These are phyloP conservation scores for Paecilomyces dactylethromorphus DNA, from an alignment of 2,329 filamentous ascomycete species.

Conservation along the genomic window DNA sequence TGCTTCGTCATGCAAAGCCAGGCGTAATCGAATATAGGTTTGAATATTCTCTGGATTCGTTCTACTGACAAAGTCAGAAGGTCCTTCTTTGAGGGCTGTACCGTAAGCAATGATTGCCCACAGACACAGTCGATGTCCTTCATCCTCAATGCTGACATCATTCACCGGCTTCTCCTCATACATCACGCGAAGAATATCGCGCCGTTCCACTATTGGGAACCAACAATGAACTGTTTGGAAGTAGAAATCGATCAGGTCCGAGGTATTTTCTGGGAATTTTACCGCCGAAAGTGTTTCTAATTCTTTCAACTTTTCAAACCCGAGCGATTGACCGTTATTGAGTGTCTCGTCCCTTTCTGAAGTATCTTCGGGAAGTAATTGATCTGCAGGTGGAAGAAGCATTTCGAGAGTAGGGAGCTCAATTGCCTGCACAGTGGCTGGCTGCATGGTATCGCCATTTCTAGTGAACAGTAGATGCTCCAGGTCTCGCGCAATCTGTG, in stretches of 20 bases:
- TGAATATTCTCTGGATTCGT: constrained; percentile 42
- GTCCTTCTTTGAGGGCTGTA: constrained; percentile 19
- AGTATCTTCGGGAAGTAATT: background rate
- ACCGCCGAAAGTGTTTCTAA: constrained; percentile 33
- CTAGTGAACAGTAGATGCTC: background rate
- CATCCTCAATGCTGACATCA: background rate
- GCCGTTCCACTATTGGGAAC: constrained; percentile 67
- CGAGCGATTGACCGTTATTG: background rate
- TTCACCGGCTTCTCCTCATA: constrained; percentile 45
- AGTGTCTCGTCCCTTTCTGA: background rate
- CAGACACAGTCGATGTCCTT: constrained; percentile 21
- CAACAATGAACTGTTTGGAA: constrained; percentile 70
- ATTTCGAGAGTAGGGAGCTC: background rate
- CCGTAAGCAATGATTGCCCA: constrained; percentile 56
- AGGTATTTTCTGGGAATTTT: constrained; percentile 45
- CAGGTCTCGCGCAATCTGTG: background rate
- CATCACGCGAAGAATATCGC: constrained; percentile 49
- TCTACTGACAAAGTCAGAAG: background rate
- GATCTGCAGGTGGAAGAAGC: background rate
- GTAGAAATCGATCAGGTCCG: constrained; percentile 61
- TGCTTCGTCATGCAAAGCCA: constrained; percentile 33
- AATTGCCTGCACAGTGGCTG: background rate
- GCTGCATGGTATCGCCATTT: background rate
- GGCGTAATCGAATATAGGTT: constrained; percentile 48
- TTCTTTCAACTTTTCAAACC: constrained; percentile 17